Percentiles rank a stretch among this genome's conserved stretches.
Conservation (phyloP, 495 filamentous ascomycete species). For the Tetracladium setigerum region DNA sequence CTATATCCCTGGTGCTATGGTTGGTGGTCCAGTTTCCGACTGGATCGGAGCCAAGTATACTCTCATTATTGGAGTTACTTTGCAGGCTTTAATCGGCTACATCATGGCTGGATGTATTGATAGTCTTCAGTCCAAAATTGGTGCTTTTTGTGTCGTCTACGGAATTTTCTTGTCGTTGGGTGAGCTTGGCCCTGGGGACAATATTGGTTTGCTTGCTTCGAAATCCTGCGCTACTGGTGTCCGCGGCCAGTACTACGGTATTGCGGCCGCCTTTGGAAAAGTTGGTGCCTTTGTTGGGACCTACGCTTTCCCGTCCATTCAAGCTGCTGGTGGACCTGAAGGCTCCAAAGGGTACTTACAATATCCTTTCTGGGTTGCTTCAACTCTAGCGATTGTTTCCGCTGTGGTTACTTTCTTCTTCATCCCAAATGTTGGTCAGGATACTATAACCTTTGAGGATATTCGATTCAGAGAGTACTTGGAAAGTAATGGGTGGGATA, state of each 20-base stretch:
- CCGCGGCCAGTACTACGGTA: constrained; percentile 40
- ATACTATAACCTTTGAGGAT: constrained; percentile 63
- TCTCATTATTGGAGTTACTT: constrained; percentile 34
- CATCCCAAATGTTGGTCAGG: constrained; percentile 59
- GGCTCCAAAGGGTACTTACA: constrained; percentile 28
- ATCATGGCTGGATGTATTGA: constrained; percentile 37
- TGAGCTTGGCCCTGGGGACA: constrained; percentile 38
- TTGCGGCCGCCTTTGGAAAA: constrained; percentile 39
- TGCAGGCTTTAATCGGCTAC: constrained; percentile 37
- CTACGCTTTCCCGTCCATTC: constrained; percentile 36
- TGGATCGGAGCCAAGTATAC: constrained; percentile 38
- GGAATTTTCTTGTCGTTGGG: constrained; percentile 40
- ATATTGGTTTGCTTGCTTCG: constrained; percentile 8
- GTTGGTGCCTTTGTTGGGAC: constrained; percentile 41
- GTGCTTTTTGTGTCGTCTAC: constrained; percentile 43
- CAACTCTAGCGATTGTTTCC: no score
- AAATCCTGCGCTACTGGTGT: constrained; percentile 42
- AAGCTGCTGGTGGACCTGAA: constrained; percentile 29
- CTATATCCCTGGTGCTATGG: constrained; percentile 36
- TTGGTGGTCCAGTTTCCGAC: constrained; percentile 40
- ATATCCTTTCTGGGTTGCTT: no score
- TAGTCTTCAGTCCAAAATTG: constrained; percentile 35
- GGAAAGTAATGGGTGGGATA: constrained; percentile 57
- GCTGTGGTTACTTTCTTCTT: constrained; percentile 47
- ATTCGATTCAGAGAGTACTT: constrained; percentile 56